Evolutionary conservation across 768 basidiomycete species (phyloP), one percentile per base, ranked within the genome.

Genomic region (Lactifluus echinatus): DNA sequence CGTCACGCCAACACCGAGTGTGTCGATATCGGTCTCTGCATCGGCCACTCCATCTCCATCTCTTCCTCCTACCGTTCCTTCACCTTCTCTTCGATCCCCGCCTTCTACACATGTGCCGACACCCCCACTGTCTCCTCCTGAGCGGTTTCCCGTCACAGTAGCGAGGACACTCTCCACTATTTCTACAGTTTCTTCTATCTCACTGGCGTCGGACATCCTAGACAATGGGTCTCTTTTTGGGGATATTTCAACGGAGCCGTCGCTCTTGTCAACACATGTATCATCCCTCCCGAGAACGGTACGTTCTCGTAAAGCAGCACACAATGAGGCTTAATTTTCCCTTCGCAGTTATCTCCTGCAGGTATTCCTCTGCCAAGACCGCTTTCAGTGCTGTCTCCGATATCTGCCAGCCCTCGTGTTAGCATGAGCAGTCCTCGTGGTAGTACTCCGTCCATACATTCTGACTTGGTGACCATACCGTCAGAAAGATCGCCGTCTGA

Each of bases 241-340:
- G 1, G 63, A 76, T n/a, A 64, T 74, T 17, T 76, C 80, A 5
- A 84, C 83, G 2, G 75, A 75, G 61, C 82, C 84, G 6, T 79
- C 83, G 1, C 68, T 87, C 28, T 67, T 87, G 19, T 76, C 81
- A 11, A 79, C 78, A 1, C 61, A 45, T 29, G 44, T 57, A 12
- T 60, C 67, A 17, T 57, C 60, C n/a, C n/a, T n/a, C n/a, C n/a
- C n/a, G 26, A 63, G 64, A 60, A 61, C 68, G 43, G 72, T 73
- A 64, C 34, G 70, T 66, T 46, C 29, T 43, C n/a, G 26, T 17
- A 3, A 10, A 4, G 29, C 14, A 4, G 2, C 3, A 5, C 48
- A 59, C 62, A 19, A 64, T 40, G 8, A 45, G n/a, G 31, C 46
- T 57, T 21, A 59, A 49, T 12, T 42, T 48, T 56, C n/a, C n/a